Evolutionary conservation across 2,329 filamentous ascomycete genomes (phyloP).

Genomic region (Colletotrichum abscissum): DNA sequence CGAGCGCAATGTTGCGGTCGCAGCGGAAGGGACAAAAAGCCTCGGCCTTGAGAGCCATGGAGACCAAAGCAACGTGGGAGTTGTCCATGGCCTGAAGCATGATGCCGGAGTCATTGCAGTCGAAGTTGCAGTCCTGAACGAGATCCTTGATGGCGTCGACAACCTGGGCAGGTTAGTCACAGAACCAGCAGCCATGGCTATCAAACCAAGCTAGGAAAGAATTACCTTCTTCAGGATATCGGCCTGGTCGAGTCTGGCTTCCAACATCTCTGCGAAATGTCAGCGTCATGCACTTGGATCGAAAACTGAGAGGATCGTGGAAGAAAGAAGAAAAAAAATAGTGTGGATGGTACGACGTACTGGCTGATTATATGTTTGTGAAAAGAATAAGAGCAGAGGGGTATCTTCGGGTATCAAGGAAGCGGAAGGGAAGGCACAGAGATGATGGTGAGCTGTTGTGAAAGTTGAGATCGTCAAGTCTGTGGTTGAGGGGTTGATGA

Average conservation of each 20-base stretch:
- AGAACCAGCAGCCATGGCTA: conserved; percentile 15
- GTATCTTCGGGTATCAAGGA: conserved; percentile 25
- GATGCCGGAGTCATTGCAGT: conserved; percentile 99
- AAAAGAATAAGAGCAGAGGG: conserved; percentile 16
- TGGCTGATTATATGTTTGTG: conserved; percentile 18
- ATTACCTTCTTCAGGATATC: conserved; percentile 92
- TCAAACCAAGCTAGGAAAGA: not conserved
- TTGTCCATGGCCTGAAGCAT: conserved; percentile 99
- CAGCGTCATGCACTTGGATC: conserved; percentile 46
- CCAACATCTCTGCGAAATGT: conserved; percentile 75
- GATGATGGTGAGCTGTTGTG: conserved; percentile 6
- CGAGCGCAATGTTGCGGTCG: conserved; percentile 98
- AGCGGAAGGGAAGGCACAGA: conserved; percentile 7
- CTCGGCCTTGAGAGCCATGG: conserved; percentile 98
- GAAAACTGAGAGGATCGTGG: not conserved
- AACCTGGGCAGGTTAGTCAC: conserved; percentile 67
- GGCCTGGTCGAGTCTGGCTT: conserved; percentile 97
- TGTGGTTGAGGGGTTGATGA: conserved; percentile 23
- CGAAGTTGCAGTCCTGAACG: conserved; percentile 99
- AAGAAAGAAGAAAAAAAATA: not conserved
- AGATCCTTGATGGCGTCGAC: conserved; percentile 99
- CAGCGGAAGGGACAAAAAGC: conserved; percentile 95
- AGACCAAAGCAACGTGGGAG: conserved; percentile 98
- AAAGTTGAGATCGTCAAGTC: conserved; percentile 4
- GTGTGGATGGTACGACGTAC: conserved; percentile 4